A percentile compares a stretch with the other conserved stretches of the same genome.
Conservation (phyloP, 2,329 filamentous ascomycete genomes). For the Phyllosticta paracitricarpa region DNA sequence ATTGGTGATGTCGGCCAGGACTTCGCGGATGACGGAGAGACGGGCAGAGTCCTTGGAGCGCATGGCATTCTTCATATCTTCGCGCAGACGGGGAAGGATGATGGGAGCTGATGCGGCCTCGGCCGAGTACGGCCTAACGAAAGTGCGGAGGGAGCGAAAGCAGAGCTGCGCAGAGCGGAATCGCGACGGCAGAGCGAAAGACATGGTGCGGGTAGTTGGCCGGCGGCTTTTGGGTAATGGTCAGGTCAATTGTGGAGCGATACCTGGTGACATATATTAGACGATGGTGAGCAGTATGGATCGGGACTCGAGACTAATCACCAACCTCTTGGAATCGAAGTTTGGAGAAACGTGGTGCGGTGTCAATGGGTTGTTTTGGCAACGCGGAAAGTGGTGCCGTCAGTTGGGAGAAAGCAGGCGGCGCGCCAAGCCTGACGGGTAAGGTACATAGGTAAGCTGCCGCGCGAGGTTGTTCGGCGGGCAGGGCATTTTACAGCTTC, state of each 20-base stretch:
- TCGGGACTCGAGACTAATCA: background rate
- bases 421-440: background rate
- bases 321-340: background rate
- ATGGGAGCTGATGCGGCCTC: constrained; percentile 22
- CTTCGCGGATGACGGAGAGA: constrained; percentile 56
- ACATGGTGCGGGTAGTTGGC: constrained; percentile 1
- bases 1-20: constrained; percentile 63
- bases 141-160: constrained; percentile 17
- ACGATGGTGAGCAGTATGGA: background rate
- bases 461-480: background rate
- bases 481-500: background rate
- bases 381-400: background rate
- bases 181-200: constrained; percentile 1
- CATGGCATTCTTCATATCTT: constrained; percentile 39
- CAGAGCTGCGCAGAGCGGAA: constrained; percentile 11
- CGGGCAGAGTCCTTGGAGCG: constrained; percentile 44
- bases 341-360: background rate
- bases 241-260: background rate
- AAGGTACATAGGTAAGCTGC: background rate
- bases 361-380: background rate
- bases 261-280: background rate
- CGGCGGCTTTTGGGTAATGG: background rate
- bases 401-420: background rate
- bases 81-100: constrained; percentile 35
- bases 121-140: constrained; percentile 10